A percentile compares a stretch with the other conserved stretches of the same genome.
phyloP scores from a whole-genome alignment of 129 eudicot species.

The Centaurea solstitialis region DNA sequence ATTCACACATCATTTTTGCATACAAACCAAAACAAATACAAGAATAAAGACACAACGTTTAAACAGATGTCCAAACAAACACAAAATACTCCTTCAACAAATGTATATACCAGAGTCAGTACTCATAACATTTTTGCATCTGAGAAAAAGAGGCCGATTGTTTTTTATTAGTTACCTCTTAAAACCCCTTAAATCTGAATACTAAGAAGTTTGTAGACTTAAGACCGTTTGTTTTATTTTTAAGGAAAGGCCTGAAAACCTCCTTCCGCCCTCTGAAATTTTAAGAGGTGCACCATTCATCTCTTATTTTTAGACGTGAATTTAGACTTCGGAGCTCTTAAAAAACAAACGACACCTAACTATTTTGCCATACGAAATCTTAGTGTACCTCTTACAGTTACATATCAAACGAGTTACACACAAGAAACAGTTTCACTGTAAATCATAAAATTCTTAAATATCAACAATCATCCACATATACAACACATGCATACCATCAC shows the following conservation, averaged over 20 bases:
- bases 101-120: not conserved
- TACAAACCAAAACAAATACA: not conserved
- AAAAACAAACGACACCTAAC: too few relatives aligned
- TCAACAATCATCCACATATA: not conserved
- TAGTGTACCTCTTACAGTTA: not conserved
- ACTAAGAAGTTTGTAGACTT: too few relatives aligned
- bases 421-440: not conserved
- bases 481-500: not conserved
- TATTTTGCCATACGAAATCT: not conserved
- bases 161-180: too few relatives aligned
- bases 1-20: slow-evolving; percentile 7
- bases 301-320: too few relatives aligned
- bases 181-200: too few relatives aligned
- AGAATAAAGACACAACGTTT: not conserved
- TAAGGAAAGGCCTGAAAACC: too few relatives aligned
- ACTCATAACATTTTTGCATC: slow-evolving; percentile 10
- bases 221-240: too few relatives aligned
- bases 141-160: too few relatives aligned
- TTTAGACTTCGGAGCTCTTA: too few relatives aligned
- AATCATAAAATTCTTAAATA: not conserved
- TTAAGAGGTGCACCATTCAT: too few relatives aligned
- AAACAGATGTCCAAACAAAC: not conserved
- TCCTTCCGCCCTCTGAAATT: too few relatives aligned
- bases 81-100: not conserved
- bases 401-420: not conserved